phyloP scores from a whole-genome alignment of 306 rosid species.

The Acacia crassicarpa region DNA sequence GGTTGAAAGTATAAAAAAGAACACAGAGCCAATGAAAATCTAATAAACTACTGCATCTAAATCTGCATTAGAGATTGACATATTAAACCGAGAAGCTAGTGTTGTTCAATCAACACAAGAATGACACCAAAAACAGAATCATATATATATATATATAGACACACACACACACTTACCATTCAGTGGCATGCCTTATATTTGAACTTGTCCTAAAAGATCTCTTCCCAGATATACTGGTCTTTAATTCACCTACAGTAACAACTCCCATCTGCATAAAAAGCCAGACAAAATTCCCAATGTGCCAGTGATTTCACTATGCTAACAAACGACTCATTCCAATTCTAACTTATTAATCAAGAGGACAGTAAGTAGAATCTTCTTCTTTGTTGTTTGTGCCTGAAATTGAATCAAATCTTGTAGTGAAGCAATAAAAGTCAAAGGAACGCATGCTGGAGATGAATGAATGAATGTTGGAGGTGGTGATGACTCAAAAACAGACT shows the following conservation, averaged over 20 bases:
- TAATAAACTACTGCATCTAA: neutral
- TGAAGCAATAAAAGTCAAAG: slow-evolving; percentile 49
- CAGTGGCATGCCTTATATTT: slow-evolving; percentile 93
- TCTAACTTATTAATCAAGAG: slow-evolving; percentile 13
- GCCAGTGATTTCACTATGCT: slow-evolving; percentile 15
- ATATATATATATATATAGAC: no score
- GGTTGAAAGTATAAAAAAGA: no score
- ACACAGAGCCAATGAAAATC: no score
- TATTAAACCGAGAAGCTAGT: neutral
- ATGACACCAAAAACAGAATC: neutral
- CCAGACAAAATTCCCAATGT: slow-evolving; percentile 32
- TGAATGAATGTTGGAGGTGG: slow-evolving; percentile 36
- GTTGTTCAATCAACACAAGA: slow-evolving; percentile 1
- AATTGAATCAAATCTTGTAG: slow-evolving; percentile 35
- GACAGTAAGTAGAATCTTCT: neutral
- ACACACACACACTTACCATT: slow-evolving; percentile 59
- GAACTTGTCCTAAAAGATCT: slow-evolving; percentile 82
- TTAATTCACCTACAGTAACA: slow-evolving; percentile 85
- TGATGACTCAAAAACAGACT: slow-evolving; percentile 48
- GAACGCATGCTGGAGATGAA: slow-evolving; percentile 52
- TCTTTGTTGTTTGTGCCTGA: slow-evolving; percentile 28
- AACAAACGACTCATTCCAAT: slow-evolving; percentile 8
- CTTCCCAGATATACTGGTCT: slow-evolving; percentile 95
- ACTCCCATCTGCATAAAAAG: slow-evolving; percentile 69
- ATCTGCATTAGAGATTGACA: neutral